A percentile compares a stretch with the other conserved stretches of the same genome.
Conservation (phyloP, 169 alveolate species). For the Theileria parva region DNA sequence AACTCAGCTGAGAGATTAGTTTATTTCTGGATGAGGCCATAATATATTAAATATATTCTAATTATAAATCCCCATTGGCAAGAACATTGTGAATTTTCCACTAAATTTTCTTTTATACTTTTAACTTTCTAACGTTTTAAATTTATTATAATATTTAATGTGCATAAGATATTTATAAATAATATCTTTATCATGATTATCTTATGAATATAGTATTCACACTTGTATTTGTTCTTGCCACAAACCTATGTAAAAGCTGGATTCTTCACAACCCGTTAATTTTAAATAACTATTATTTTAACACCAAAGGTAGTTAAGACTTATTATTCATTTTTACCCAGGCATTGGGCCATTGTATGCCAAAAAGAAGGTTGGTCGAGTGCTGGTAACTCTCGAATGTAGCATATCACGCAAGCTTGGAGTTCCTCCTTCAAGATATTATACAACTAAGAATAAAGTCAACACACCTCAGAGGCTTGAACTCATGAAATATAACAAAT, state of each 20-base stretch:
- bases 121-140: not conserved
- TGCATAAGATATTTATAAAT: not conserved
- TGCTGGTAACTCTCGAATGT: conserved; percentile 73
- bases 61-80: conserved; percentile 7
- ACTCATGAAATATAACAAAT: conserved; percentile 77
- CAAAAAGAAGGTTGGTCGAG: conserved; percentile 62
- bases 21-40: conserved; percentile 33
- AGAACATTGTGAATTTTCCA: not conserved
- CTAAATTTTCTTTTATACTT: not conserved
- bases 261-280: conserved; percentile 1
- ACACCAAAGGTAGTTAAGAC: not conserved
- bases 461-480: conserved; percentile 78
- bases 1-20: conserved; percentile 21
- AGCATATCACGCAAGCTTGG: conserved; percentile 77
- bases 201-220: conserved; percentile 17
- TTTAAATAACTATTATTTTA: not conserved
- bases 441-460: conserved; percentile 75
- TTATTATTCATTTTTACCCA: not conserved
- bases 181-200: not conserved
- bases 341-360: not conserved
- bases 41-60: not conserved
- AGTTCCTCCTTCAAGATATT: conserved; percentile 74
- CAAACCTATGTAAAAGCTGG: conserved; percentile 4
- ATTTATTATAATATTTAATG: not conserved
- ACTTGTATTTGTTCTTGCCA: not conserved